phyloP scores from a whole-genome alignment of 148 eudicot genomes.

The Euryodendron excelsum region DNA sequence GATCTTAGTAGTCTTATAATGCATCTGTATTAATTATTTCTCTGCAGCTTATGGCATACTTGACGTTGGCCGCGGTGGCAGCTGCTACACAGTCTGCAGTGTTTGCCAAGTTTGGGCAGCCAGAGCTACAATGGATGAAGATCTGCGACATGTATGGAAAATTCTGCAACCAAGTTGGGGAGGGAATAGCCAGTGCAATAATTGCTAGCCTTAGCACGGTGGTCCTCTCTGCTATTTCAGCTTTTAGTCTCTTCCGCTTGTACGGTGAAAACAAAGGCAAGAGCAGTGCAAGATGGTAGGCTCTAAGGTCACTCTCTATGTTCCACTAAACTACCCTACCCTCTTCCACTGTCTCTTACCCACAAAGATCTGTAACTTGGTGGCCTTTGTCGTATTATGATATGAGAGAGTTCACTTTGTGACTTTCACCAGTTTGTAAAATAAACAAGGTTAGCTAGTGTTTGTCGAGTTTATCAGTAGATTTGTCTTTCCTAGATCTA shows the following conservation, averaged over 20 bases:
- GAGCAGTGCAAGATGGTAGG: slow-evolving; percentile 52
- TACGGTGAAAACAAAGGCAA: slow-evolving; percentile 67
- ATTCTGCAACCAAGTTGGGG: slow-evolving; percentile 72
- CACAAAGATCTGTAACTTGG: slow-evolving; percentile 3
- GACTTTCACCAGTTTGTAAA: slow-evolving; percentile 6
- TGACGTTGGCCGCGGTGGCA: slow-evolving; percentile 64
- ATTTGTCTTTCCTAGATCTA: no score
- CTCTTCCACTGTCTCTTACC: background rate
- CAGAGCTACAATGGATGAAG: slow-evolving; percentile 90
- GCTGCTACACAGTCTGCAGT: slow-evolving; percentile 66
- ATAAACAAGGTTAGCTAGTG: slow-evolving; percentile 5
- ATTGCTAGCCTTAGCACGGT: slow-evolving; percentile 49
- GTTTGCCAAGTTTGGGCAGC: slow-evolving; percentile 62
- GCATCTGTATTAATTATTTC: background rate
- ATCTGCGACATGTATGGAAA: slow-evolving; percentile 62
- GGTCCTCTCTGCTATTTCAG: slow-evolving; percentile 67
- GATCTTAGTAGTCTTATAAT: background rate
- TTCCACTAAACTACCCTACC: background rate
- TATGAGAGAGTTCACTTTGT: background rate
- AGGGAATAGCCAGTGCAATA: slow-evolving; percentile 67
- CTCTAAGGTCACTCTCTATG: background rate
- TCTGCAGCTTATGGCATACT: slow-evolving; percentile 77
- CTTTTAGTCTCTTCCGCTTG: slow-evolving; percentile 82
- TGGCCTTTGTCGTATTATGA: background rate
- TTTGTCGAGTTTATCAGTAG: no score